phyloP scores from a whole-genome alignment of 345 rosid species.

The Citrus inodora region DNA sequence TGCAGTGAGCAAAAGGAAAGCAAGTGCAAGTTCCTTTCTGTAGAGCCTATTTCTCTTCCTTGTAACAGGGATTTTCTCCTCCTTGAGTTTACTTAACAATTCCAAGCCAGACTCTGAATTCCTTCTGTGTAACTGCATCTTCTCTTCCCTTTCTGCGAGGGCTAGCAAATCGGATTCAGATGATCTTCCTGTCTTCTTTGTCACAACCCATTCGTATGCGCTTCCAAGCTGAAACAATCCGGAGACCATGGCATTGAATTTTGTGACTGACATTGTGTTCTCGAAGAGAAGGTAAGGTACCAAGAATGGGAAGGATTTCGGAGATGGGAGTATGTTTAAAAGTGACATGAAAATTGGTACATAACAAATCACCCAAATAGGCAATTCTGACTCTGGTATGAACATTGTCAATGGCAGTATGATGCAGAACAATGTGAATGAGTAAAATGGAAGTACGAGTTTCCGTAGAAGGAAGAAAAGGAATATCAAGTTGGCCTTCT shows the following conservation, averaged over 20 bases:
- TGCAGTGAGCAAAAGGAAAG: conserved; percentile 76
- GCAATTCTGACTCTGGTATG: conserved; percentile 82
- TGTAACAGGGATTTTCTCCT: conserved; percentile 24
- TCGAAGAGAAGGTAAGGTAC: conserved; percentile 85
- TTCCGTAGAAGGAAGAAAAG: conserved; percentile 88
- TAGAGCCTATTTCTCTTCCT: conserved; percentile 62
- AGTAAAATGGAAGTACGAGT: conserved; percentile 85
- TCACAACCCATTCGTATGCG: conserved; percentile 88
- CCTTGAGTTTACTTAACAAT: conserved; percentile 52
- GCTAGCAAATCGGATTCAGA: conserved; percentile 79
- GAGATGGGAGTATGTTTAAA: conserved; percentile 74
- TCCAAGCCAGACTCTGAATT: conserved; percentile 73
- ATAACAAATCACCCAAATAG: conserved; percentile 85
- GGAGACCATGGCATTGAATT: conserved; percentile 92
- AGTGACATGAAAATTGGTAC: conserved; percentile 78
- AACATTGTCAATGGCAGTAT: conserved; percentile 92
- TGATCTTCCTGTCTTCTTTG: conserved; percentile 84
- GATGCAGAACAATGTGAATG: conserved; percentile 87
- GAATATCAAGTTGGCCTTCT: conserved; percentile 75
- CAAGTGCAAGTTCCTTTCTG: conserved; percentile 79
- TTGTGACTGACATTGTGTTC: conserved; percentile 92
- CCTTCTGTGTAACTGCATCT: conserved; percentile 59
- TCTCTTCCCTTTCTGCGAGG: conserved; percentile 64
- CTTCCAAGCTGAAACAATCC: conserved; percentile 89
- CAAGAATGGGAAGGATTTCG: conserved; percentile 88